Percentiles rank a stretch among this genome's conserved stretches.
These are phyloP conservation scores for Saitozyma podzolica DNA, from an alignment of 768 basidiomycete genomes.

Conservation along the genomic window DNA sequence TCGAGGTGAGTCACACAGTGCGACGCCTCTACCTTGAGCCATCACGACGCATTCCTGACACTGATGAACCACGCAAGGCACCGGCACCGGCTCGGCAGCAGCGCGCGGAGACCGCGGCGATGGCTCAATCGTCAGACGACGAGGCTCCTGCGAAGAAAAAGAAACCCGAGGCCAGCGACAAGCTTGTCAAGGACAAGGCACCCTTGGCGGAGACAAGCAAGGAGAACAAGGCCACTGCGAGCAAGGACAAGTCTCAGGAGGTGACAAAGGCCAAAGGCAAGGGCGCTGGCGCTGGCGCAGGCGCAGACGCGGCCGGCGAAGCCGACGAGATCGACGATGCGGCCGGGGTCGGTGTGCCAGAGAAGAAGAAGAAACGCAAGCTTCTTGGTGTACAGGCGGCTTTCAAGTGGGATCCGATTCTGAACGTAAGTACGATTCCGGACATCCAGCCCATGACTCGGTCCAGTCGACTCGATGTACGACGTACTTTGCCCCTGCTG, in stretches of 20 bases:
- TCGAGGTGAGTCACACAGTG: slow-evolving; percentile 3
- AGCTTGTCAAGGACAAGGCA: background rate
- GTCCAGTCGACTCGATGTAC: background rate
- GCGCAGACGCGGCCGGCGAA: slow-evolving; percentile 1
- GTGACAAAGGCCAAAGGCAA: slow-evolving; percentile 10
- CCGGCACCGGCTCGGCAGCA: background rate
- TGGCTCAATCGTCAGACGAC: background rate
- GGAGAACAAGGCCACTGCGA: background rate
- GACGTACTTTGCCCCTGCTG: background rate
- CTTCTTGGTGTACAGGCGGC: slow-evolving; percentile 30
- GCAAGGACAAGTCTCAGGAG: slow-evolving; percentile 11
- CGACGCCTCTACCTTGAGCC: background rate
- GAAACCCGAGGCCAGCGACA: background rate
- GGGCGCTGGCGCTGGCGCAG: slow-evolving; percentile 2
- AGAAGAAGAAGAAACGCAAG: slow-evolving; percentile 48
- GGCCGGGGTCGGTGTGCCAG: slow-evolving; percentile 7
- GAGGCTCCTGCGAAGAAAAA: slow-evolving; percentile 1
- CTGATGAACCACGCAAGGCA: background rate
- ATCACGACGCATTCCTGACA: background rate
- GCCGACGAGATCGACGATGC: background rate
- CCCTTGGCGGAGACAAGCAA: background rate
- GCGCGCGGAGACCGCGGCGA: background rate
- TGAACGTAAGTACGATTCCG: slow-evolving; percentile 34
- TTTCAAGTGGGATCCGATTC: slow-evolving; percentile 43
- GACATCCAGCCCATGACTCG: background rate